These are phyloP conservation scores for Crucihimalaya himalaica DNA, from an alignment of 345 rosid species.

Conservation along the genomic window DNA sequence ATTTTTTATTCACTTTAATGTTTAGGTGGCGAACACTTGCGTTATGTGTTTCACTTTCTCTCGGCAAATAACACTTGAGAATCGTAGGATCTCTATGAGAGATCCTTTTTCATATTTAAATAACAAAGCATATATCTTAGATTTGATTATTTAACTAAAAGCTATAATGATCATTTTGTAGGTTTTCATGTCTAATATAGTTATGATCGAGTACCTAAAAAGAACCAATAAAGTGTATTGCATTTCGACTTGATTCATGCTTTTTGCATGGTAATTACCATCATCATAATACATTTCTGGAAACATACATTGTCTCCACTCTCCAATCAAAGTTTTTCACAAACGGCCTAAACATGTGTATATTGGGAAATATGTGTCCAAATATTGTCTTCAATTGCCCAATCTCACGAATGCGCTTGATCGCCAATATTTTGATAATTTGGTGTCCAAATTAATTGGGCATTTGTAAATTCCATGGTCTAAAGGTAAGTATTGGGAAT, in stretches of 20 bases:
- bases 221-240: neutral
- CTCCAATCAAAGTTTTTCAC: too few relatives aligned
- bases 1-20: neutral
- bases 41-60: conserved; percentile 33
- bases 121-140: conserved; percentile 14
- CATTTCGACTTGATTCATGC: conserved; percentile 23
- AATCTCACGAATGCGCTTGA: too few relatives aligned
- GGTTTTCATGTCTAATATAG: neutral
- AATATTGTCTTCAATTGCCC: too few relatives aligned
- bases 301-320: too few relatives aligned
- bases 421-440: too few relatives aligned
- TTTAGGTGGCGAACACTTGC: conserved; percentile 30
- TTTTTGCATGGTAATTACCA: neutral
- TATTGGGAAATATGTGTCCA: too few relatives aligned
- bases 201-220: neutral
- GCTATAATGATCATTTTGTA: conserved; percentile 15
- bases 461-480: too few relatives aligned
- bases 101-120: neutral
- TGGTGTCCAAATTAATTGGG: too few relatives aligned
- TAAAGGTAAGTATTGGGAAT: too few relatives aligned
- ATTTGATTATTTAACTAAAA: conserved; percentile 24
- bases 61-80: conserved; percentile 22
- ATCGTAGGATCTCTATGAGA: conserved; percentile 28
- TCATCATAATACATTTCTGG: neutral
- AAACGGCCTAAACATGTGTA: too few relatives aligned